Conservation (phyloP, 176 grass and related monocot genomes). For the bread wheat (Triticum aestivum) region DNA sequence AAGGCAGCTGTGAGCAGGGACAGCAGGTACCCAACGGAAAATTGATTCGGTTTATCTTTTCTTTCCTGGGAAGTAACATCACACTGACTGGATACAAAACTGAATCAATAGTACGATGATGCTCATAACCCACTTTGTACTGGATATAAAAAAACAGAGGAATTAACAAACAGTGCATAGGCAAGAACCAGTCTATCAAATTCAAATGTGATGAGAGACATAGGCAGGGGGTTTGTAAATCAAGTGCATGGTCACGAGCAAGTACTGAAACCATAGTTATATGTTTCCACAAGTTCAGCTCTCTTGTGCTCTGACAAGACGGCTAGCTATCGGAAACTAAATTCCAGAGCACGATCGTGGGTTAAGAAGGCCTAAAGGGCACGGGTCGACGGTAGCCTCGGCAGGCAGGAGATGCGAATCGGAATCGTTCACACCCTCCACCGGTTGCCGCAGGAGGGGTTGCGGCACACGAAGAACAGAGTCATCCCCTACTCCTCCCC, state of each 20-base stretch:
- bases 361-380: not conserved
- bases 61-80: not conserved
- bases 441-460: slow-evolving; percentile 32
- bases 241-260: not conserved
- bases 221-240: not conserved
- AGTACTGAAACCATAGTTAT: not conserved
- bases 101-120: not conserved
- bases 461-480: slow-evolving; percentile 59
- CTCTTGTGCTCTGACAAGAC: not conserved
- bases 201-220: not conserved
- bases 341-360: not conserved
- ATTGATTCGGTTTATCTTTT: no score
- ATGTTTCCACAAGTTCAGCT: not conserved
- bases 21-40: no score
- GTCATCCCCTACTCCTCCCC: slow-evolving; percentile 57
- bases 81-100: not conserved
- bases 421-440: slow-evolving; percentile 37
- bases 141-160: not conserved
- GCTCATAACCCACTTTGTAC: not conserved
- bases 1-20: no score
- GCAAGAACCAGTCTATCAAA: not conserved
- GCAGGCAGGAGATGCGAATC: not conserved
- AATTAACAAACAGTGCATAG: not conserved
- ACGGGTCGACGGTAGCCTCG: not conserved
- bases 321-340: not conserved